phyloP scores from a whole-genome alignment of 2,329 filamentous ascomycete species.

The Botrytis medusae region DNA sequence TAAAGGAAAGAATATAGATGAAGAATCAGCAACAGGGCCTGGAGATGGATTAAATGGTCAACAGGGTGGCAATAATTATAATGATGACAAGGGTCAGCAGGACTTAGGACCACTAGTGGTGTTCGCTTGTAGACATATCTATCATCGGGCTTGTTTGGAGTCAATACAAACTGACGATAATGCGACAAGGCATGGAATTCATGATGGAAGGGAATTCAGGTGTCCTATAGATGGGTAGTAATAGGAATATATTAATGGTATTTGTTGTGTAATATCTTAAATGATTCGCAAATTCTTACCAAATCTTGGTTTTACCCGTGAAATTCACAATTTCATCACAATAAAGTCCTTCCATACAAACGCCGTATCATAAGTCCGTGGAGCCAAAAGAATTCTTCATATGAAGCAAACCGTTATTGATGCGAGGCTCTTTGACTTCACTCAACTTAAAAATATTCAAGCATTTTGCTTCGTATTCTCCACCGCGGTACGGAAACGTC shows the following conservation, averaged over 20 bases:
- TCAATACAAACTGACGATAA: constrained; percentile 58
- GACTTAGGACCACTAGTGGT: constrained; percentile 65
- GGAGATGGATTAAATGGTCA: constrained; percentile 40
- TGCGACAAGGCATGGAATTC: constrained; percentile 49
- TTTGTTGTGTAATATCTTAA: constrained; percentile 1
- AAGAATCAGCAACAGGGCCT: constrained; percentile 43
- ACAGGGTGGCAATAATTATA: constrained; percentile 31
- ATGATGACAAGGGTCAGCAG: constrained; percentile 46
- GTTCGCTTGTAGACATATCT: constrained; percentile 69
- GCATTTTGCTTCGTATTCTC: background rate
- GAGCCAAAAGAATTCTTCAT: too few species aligned
- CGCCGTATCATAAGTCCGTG: background rate
- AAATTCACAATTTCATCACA: background rate
- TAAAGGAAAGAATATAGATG: constrained; percentile 39
- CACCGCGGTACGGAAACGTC: background rate
- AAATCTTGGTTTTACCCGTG: background rate
- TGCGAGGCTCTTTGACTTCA: background rate
- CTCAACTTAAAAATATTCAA: background rate
- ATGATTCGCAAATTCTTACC: background rate
- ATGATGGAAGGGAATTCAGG: constrained; percentile 45
- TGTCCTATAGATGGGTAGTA: constrained; percentile 46
- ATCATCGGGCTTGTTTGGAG: constrained; percentile 69
- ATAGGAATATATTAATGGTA: constrained; percentile 32
- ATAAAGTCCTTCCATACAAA: too few species aligned
- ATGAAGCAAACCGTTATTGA: background rate